Evolutionary conservation across 371 early-diverging fungal species (phyloP).

Genomic region (Polyrhizophydium stewartii): DNA sequence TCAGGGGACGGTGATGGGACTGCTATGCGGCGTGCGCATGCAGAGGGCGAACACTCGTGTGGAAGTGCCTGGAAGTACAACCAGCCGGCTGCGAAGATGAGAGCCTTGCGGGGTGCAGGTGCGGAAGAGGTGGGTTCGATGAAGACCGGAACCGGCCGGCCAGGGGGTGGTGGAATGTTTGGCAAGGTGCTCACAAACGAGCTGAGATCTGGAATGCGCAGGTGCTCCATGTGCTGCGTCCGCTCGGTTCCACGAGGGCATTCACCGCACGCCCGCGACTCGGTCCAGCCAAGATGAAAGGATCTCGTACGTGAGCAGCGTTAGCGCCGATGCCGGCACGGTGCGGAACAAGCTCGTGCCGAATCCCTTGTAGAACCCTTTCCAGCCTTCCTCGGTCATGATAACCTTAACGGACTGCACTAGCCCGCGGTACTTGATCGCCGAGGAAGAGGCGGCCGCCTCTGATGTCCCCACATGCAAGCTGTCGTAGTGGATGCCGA

Average conservation of each 20-base stretch:
- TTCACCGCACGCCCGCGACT: neutral
- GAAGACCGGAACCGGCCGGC: no score
- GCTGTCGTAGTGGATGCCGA: constrained; percentile 7
- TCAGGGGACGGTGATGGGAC: no score
- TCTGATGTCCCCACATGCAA: neutral
- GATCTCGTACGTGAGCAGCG: constrained; percentile 83
- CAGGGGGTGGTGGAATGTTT: no score
- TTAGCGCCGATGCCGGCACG: constrained; percentile 84
- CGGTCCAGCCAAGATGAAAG: constrained; percentile 14
- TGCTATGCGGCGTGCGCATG: no score
- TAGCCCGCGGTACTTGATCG: constrained; percentile 67
- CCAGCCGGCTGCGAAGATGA: no score
- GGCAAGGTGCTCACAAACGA: no score
- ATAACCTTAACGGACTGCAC: constrained; percentile 70
- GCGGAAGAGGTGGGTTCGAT: no score
- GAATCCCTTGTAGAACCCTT: constrained; percentile 87
- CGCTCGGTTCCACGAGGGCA: neutral
- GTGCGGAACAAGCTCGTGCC: constrained; percentile 83
- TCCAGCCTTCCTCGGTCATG: constrained; percentile 67
- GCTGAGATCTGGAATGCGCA: no score
- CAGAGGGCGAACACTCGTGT: no score
- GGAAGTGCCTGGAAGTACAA: no score
- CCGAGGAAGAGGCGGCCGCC: constrained; percentile 5
- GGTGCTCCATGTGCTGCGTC: neutral
- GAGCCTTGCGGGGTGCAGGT: no score